A percentile compares a stretch with the other conserved stretches of the same genome.
Conservation (phyloP, 306 rosid species). For the Dalbergia cochinchinensis region DNA sequence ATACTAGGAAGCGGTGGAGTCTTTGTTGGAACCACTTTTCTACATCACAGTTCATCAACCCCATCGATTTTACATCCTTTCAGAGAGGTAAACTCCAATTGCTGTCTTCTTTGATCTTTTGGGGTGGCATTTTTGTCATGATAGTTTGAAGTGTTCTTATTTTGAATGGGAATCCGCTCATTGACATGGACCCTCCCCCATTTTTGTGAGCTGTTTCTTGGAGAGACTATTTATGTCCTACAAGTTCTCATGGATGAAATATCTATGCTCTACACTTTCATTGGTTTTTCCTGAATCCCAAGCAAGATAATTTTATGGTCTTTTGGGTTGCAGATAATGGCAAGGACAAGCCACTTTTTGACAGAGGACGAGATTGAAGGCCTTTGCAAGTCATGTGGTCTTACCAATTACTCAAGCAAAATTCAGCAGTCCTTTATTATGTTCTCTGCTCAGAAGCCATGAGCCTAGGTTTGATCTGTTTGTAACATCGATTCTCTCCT, state of each 20-base stretch:
- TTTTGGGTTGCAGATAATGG: slow-evolving; percentile 53
- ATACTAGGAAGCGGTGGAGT: slow-evolving; percentile 72
- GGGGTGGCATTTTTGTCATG: slow-evolving; percentile 2
- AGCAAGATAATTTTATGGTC: slow-evolving; percentile 10
- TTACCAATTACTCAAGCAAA: slow-evolving; percentile 71
- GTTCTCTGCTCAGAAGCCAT: slow-evolving; percentile 82
- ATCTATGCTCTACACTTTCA: slow-evolving; percentile 8
- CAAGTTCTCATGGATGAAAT: background rate
- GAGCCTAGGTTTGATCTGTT: slow-evolving; percentile 45
- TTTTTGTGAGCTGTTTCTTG: background rate
- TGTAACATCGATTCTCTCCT: slow-evolving; percentile 37
- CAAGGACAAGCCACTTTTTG: slow-evolving; percentile 50
- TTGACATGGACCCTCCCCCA: too few relatives aligned
- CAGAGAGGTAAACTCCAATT: slow-evolving; percentile 55
- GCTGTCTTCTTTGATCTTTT: slow-evolving; percentile 9
- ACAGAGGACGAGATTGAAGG: slow-evolving; percentile 72
- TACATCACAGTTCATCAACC: slow-evolving; percentile 64
- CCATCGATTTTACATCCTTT: slow-evolving; percentile 53
- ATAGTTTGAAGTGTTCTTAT: background rate
- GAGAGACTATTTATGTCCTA: background rate
- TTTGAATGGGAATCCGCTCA: background rate
- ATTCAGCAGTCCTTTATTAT: slow-evolving; percentile 73
- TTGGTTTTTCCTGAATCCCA: slow-evolving; percentile 34
- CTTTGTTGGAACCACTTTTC: slow-evolving; percentile 83
- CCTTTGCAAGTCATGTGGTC: slow-evolving; percentile 73